Evolutionary conservation across 2,329 filamentous ascomycete species (phyloP).

Genomic region (Fusarium redolens): DNA sequence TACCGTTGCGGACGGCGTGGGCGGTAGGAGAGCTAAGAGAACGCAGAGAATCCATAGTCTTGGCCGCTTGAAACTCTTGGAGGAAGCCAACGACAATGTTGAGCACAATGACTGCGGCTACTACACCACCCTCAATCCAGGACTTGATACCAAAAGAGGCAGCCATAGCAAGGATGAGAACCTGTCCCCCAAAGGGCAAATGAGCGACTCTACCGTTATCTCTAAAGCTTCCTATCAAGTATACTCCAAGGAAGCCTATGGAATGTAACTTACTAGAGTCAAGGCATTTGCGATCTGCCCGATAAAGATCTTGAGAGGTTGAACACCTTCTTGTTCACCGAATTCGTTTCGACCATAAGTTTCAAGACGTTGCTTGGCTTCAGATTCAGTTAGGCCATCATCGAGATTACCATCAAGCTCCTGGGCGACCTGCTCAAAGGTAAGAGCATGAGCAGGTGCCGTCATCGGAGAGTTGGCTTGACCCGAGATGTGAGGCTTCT

Average conservation of each 20-base stretch:
- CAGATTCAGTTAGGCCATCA: slow-evolving; percentile 19
- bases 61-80: slow-evolving; percentile 60
- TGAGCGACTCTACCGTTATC: slow-evolving; percentile 35
- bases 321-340: slow-evolving; percentile 69
- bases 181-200: slow-evolving; percentile 45
- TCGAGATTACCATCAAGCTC: slow-evolving; percentile 26
- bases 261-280: slow-evolving; percentile 64
- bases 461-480: slow-evolving; percentile 41
- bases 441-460: slow-evolving; percentile 39
- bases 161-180: slow-evolving; percentile 67
- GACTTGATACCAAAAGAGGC: slow-evolving; percentile 69
- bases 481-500: slow-evolving; percentile 34
- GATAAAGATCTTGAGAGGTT: slow-evolving; percentile 71
- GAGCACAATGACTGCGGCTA: slow-evolving; percentile 66
- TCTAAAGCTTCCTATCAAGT: background rate
- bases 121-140: slow-evolving; percentile 70
- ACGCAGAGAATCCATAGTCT: slow-evolving; percentile 61
- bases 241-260: background rate
- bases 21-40: slow-evolving; percentile 58
- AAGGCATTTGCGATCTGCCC: slow-evolving; percentile 76
- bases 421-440: slow-evolving; percentile 30
- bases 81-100: slow-evolving; percentile 66
- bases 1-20: slow-evolving; percentile 56
- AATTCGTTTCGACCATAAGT: slow-evolving; percentile 72
- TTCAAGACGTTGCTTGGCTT: slow-evolving; percentile 63